Evolutionary conservation across 176 grass and related monocot genomes (phyloP), one percentile per base, ranked within the genome.

Genomic region (Aegilops tauschii): DNA sequence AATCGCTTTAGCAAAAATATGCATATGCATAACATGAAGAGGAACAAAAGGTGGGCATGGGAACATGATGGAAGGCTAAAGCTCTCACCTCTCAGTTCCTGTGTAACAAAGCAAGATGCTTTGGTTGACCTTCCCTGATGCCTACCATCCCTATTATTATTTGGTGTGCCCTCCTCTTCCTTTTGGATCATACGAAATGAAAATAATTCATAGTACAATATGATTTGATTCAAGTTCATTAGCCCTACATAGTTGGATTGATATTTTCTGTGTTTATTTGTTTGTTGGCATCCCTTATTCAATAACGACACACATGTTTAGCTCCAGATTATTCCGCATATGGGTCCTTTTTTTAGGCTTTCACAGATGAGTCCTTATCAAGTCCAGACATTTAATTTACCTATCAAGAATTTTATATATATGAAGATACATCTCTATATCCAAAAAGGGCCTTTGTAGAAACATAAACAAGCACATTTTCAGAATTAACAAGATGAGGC

Each of bases 111-210:
- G 74, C 1, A 29, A 58, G 42, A 30, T 54, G 40, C 2, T 63
- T 62, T 50, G 13, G 4, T 50, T 50, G 76, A 8, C n/a, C 34
- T 58, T 54, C 61, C 72, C 49, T 78, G 71, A 88, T 83, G 86
- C 72, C 72, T 88, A 62, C 35, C 72, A 88, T 69, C 62, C 80
- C 80, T 83, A 77, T 32, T 1, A 11, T 61, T 69, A 9, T 45
- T 88, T 56, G 17, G 17, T 20, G 52, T 20, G 14, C 52, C 52
- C 6, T 20, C 17, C 52, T 56, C 52, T 56, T 82, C 79, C 32
- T 76, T 82, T 68, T 17, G 62, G 50, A 30, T 23, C 27, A 23
- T 34, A 69, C 13, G 32, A 18, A 54, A 56, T 21, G 17, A 25
- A 25, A 83, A 45, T 27, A 3, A 50, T 50, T 16, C 47, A 42